These are phyloP conservation scores for Lepiota venenata DNA, from an alignment of 768 basidiomycete species.

Conservation along the genomic window DNA sequence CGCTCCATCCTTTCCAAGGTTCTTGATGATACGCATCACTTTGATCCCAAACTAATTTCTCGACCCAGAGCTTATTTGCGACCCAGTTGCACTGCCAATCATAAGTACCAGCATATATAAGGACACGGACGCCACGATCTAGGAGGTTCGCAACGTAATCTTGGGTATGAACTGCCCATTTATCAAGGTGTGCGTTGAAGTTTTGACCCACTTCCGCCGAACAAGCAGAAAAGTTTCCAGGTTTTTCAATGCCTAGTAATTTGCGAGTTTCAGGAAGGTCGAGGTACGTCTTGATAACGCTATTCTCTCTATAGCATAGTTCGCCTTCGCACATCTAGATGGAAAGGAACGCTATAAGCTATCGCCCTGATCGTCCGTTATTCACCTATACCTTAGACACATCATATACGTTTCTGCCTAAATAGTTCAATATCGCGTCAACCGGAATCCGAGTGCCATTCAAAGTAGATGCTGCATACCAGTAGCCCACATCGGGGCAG, in stretches of 20 bases:
- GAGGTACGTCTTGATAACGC: conserved; percentile 50
- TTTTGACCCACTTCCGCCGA: conserved; percentile 41
- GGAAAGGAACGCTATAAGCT: neutral
- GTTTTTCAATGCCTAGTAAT: conserved; percentile 51
- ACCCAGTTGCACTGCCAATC: conserved; percentile 83
- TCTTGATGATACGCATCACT: conserved; percentile 38
- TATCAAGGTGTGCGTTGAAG: conserved; percentile 62
- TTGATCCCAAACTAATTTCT: conserved; percentile 72
- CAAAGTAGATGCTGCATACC: conserved; percentile 25
- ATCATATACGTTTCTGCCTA: conserved; percentile 52
- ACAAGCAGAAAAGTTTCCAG: conserved; percentile 57
- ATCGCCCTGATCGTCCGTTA: neutral
- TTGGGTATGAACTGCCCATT: conserved; percentile 52
- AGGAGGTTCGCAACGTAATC: conserved; percentile 67
- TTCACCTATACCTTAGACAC: conserved; percentile 40
- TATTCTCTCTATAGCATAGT: conserved; percentile 33
- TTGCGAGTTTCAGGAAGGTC: conserved; percentile 48
- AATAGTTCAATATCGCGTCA: neutral
- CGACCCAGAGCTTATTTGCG: conserved; percentile 75
- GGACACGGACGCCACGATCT: conserved; percentile 70
- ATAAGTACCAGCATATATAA: conserved; percentile 74
- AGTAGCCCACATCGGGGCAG: conserved; percentile 39
- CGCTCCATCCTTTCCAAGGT: conserved; percentile 48
- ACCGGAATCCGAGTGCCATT: neutral
- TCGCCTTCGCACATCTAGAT: conserved; percentile 35